phyloP scores from a whole-genome alignment of 192 early-diverging fungal genomes.

The Umbelopsis vinacea region DNA sequence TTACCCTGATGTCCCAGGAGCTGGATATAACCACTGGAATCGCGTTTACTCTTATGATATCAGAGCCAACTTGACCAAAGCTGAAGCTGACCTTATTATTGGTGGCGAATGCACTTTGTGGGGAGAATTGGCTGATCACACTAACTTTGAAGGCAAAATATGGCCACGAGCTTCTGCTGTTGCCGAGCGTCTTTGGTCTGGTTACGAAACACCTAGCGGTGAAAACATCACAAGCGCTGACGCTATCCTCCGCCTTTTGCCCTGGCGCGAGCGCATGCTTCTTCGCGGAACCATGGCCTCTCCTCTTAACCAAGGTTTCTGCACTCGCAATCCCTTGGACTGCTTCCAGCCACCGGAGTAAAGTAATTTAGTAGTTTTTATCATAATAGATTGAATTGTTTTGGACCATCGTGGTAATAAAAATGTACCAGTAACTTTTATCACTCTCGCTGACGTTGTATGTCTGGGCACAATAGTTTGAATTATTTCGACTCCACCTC shows the following conservation, averaged over 20 bases:
- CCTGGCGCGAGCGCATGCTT: constrained; percentile 64
- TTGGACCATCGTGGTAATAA: neutral
- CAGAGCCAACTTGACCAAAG: constrained; percentile 25
- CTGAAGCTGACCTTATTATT: constrained; percentile 34
- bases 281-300: constrained; percentile 60
- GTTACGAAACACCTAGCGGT: constrained; percentile 49
- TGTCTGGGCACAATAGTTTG: neutral
- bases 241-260: constrained; percentile 59
- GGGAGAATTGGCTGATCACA: constrained; percentile 38
- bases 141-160: constrained; percentile 34
- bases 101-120: constrained; percentile 42
- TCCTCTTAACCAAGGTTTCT: constrained; percentile 68
- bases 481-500: no score
- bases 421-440: neutral
- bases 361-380: neutral
- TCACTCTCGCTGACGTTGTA: no score
- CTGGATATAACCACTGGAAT: constrained; percentile 41
- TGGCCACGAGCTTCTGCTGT: constrained; percentile 39
- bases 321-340: constrained; percentile 59
- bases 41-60: constrained; percentile 37
- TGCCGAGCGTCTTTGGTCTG: constrained; percentile 42
- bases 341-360: constrained; percentile 43
- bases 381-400: neutral
- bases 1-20: constrained; percentile 41
- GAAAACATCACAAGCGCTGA: constrained; percentile 58